Base-by-base conservation (phyloP, 768 basidiomycete genomes). In the Podaxis carcinomalis region DNA sequence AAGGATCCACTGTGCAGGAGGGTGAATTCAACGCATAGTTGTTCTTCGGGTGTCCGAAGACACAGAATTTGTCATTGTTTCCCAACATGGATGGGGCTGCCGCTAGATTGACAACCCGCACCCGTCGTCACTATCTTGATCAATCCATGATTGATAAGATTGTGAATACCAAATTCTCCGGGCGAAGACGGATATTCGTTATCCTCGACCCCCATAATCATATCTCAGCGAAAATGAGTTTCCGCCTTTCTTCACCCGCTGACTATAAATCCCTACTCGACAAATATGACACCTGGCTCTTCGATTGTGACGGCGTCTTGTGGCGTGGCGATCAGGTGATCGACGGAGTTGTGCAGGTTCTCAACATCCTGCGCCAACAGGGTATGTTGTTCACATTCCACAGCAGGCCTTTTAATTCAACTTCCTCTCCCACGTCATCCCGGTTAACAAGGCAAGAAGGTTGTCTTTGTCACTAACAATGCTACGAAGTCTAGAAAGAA, bases 381-480 rank as follows among this genome's bases (percentile, higher is more conserved):
- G 88, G 93, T 92, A 74, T 68, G 91, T 73, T 51, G 53, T 57
- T 57, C 59, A 53, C 55, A 36, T 58, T 60, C 58, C 59, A 27
- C 53, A 23, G 28, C 39, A 56, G 52, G 23, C 62, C 51, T 46
- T 40, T 51, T 7, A 44, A 23, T 49, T 50, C 62, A 25, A 47
- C 49, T 13, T 42, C 47, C 37, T 51, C 44, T 57, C 70, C 56
- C 52, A 64, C 53, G 44, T 59, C 53, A 44, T 56, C 10, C 23
- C 32, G 52, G 36, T 46, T 47, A 23, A 14, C 47, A 72, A 93
- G 93, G 81, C 69, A 98, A 93, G 80, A 81, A 84, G 62, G 77
- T 97, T 35, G 75, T 98, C 9, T 98, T 98, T 69, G 95, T 97
- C 54, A 98, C 95, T 16, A 99, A 99, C 77, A 99, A 98, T 71